Evolutionary conservation across 352 stramenopile species (phyloP), one percentile per base, ranked within the genome.

Genomic region (Pythium pyrilobum): DNA sequence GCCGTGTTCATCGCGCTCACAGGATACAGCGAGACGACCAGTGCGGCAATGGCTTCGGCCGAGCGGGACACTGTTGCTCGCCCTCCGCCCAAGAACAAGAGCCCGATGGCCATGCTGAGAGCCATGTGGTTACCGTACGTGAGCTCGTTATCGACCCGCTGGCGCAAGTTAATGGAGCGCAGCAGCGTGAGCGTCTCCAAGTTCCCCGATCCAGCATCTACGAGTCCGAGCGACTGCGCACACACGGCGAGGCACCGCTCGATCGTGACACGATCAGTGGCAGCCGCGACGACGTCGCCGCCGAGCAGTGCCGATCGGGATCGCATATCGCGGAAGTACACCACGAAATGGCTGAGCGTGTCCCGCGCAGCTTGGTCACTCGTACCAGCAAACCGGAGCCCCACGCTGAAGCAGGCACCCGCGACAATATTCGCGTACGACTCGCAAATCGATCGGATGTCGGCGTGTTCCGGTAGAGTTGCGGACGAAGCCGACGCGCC

Each of bases 71-170:
- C 66, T 0, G 96, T 98, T 15, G 80, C 86, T 46, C 89, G 92
- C 0, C 97, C 97, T 32, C 95, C 94, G 24, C 96, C 96, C 5
- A 99, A 57, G 54, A 99, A 99, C 7, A 99, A 73, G 45, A 99
- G 69, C 0, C 96, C 97, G 25, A 98, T 97, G 21, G 96, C 87
- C 69, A 95, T 91, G 36, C 81, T 93, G 40, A 97, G 79, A 13
- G 87, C 80, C 92, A 98, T 98, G 71, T 99, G 96, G 31, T 92
- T 97, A 8, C 97, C 97, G 53, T 98, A 98, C 11, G 82, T 94
- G 31, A 97, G 84, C 43, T 89, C 78, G 4, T 66, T 52, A 36
- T 95, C 81, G 4, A 87, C 74, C n/a, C 77, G 77, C 58, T 92
- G 82, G 2, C 82, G 74, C 41, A 95, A 45, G 25, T 85, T 89